phyloP scores from a whole-genome alignment of 352 stramenopile species.

The Peronospora farinosa region DNA sequence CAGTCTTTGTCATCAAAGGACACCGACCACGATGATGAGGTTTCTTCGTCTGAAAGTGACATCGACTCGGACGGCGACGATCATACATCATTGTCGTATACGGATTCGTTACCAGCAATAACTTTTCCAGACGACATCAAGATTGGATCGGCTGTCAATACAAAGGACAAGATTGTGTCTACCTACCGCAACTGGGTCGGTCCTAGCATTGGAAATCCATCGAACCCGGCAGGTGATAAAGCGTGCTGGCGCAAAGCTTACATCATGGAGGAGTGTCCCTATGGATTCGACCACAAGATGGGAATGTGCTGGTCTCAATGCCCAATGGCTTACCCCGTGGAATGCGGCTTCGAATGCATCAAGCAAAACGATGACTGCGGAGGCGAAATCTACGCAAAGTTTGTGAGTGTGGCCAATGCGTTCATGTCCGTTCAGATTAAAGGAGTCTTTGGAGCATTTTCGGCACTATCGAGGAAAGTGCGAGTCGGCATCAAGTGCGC shows the following conservation, averaged over 20 bases:
- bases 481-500: conserved; percentile 18
- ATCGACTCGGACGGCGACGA: background rate
- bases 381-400: conserved; percentile 27
- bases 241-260: conserved; percentile 21
- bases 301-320: conserved; percentile 47
- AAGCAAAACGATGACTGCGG: conserved; percentile 33
- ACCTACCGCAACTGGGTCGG: conserved; percentile 29
- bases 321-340: conserved; percentile 39
- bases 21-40: background rate
- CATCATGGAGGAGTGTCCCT: conserved; percentile 25
- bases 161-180: conserved; percentile 18
- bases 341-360: conserved; percentile 48
- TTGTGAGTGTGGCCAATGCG: conserved; percentile 11
- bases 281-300: conserved; percentile 29
- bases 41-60: background rate
- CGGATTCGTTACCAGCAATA: background rate
- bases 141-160: conserved; percentile 17
- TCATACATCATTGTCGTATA: background rate
- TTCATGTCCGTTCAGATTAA: conserved; percentile 26
- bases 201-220: conserved; percentile 22
- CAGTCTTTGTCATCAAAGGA: background rate
- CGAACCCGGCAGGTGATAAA: conserved; percentile 9
- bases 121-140: background rate
- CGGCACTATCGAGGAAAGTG: background rate
- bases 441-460: background rate